A percentile compares a stretch with the other conserved stretches of the same genome.
phyloP scores from a whole-genome alignment of 2,329 filamentous ascomycete species.

The Aphanocladium album region DNA sequence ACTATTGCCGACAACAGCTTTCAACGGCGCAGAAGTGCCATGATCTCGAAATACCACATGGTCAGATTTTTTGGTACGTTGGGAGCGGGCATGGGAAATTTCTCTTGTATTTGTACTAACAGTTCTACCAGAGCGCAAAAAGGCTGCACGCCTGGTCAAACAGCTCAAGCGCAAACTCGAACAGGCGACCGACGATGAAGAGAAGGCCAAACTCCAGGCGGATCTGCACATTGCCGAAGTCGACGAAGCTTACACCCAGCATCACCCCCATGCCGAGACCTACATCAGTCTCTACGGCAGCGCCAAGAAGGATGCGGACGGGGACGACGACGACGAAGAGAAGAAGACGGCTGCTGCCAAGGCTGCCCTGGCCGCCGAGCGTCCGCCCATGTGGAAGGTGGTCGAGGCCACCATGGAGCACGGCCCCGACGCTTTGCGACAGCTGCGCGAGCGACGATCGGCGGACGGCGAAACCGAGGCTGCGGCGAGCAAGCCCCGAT shows the following conservation, averaged over 20 bases:
- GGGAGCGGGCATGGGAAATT: neutral
- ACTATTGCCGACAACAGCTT: slow-evolving; percentile 56
- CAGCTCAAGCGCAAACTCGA: slow-evolving; percentile 56
- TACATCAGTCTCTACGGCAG: slow-evolving; percentile 62
- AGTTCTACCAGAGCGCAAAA: slow-evolving; percentile 61
- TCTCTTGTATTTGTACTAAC: neutral
- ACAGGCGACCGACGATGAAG: slow-evolving; percentile 44
- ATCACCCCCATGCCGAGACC: slow-evolving; percentile 64
- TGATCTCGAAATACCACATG: slow-evolving; percentile 79
- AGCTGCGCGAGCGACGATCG: slow-evolving; percentile 48
- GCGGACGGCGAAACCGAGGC: slow-evolving; percentile 14
- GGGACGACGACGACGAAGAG: slow-evolving; percentile 31
- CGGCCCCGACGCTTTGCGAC: slow-evolving; percentile 46
- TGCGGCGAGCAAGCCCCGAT: neutral
- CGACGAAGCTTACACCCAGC: slow-evolving; percentile 69
- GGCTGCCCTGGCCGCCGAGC: slow-evolving; percentile 40
- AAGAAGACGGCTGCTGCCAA: slow-evolving; percentile 35
- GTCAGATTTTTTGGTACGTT: slow-evolving; percentile 73
- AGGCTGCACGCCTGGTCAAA: slow-evolving; percentile 62
- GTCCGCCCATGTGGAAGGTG: slow-evolving; percentile 60
- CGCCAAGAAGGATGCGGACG: slow-evolving; percentile 28
- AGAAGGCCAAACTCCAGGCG: slow-evolving; percentile 45
- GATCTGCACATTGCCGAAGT: slow-evolving; percentile 66
- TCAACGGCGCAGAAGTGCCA: slow-evolving; percentile 58
- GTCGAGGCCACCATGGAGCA: slow-evolving; percentile 61